phyloP scores from a whole-genome alignment of 208 protist genomes.

The Acanthamoeba royreba region DNA sequence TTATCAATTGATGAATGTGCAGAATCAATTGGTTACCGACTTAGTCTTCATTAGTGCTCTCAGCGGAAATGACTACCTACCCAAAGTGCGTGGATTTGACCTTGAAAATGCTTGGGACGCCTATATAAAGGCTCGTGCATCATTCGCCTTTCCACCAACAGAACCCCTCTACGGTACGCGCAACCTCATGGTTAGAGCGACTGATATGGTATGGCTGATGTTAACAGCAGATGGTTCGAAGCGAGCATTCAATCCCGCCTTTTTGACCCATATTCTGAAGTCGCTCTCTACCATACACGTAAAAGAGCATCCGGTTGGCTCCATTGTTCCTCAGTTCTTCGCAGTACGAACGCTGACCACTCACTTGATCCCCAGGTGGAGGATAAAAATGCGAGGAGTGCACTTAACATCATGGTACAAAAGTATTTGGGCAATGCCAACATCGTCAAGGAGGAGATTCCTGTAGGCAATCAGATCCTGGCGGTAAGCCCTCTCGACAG shows the following conservation, averaged over 20 bases:
- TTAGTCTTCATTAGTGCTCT: background rate
- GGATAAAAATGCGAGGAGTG: background rate
- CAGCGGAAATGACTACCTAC: constrained; percentile 33
- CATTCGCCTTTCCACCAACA: background rate
- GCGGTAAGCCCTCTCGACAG: background rate
- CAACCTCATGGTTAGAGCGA: background rate
- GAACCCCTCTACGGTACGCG: background rate
- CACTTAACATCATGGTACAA: background rate
- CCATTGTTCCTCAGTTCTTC: background rate
- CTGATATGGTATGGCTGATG: too few relatives aligned
- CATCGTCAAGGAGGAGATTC: background rate
- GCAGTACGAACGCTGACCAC: background rate
- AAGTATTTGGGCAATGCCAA: background rate
- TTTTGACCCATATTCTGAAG: background rate
- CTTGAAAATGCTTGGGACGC: background rate
- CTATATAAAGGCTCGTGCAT: background rate
- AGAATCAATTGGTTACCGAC: constrained; percentile 9
- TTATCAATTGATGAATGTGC: background rate
- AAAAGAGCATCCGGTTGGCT: background rate
- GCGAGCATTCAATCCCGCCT: background rate
- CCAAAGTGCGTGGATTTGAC: constrained; percentile 1
- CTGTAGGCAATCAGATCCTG: background rate
- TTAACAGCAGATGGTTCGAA: background rate
- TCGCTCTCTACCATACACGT: background rate
- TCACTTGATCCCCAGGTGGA: background rate